These are phyloP conservation scores for Nidula niveotomentosa DNA, from an alignment of 1,284 basidiomycete species.

Conservation along the genomic window DNA sequence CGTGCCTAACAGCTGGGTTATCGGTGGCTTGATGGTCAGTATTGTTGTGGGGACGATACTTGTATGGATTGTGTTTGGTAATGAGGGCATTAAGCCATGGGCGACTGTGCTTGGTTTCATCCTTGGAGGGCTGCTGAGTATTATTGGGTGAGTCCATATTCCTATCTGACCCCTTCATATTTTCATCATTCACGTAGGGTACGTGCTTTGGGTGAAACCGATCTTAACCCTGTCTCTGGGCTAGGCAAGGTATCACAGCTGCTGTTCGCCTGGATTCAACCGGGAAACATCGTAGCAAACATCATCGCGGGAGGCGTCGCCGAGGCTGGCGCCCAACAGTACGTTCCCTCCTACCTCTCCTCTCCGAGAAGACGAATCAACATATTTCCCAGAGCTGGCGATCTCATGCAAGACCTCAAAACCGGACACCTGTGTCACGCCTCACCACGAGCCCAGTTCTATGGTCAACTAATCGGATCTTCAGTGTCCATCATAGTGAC, in stretches of 20 bases:
- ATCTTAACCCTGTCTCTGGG: constrained; percentile 92
- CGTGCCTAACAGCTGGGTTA: constrained; percentile 80
- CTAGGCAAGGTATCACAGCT: constrained; percentile 95
- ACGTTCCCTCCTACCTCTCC: constrained; percentile 22
- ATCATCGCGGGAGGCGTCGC: constrained; percentile 96
- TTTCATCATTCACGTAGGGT: constrained; percentile 48
- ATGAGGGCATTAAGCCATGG: constrained; percentile 92
- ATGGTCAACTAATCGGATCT: constrained; percentile 87
- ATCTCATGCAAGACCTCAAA: constrained; percentile 98
- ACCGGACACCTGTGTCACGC: constrained; percentile 90
- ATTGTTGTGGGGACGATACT: constrained; percentile 72
- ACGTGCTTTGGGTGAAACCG: constrained; percentile 90
- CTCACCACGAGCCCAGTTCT: constrained; percentile 87
- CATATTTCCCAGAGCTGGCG: constrained; percentile 72
- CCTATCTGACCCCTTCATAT: constrained; percentile 5
- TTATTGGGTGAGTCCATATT: constrained; percentile 70
- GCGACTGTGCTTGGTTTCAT: constrained; percentile 86
- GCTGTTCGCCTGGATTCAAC: constrained; percentile 92
- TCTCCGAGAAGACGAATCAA: background rate
- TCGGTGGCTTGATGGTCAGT: constrained; percentile 66
- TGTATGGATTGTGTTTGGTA: constrained; percentile 87
- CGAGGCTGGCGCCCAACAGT: constrained; percentile 96
- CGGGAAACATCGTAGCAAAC: constrained; percentile 93
- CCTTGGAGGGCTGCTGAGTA: constrained; percentile 81
- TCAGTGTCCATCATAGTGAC: constrained; percentile 88